Evolutionary conservation across 2,329 filamentous ascomycete species (phyloP), one percentile per base, ranked within the genome.

Genomic region (Dactylellina drechsleri): DNA sequence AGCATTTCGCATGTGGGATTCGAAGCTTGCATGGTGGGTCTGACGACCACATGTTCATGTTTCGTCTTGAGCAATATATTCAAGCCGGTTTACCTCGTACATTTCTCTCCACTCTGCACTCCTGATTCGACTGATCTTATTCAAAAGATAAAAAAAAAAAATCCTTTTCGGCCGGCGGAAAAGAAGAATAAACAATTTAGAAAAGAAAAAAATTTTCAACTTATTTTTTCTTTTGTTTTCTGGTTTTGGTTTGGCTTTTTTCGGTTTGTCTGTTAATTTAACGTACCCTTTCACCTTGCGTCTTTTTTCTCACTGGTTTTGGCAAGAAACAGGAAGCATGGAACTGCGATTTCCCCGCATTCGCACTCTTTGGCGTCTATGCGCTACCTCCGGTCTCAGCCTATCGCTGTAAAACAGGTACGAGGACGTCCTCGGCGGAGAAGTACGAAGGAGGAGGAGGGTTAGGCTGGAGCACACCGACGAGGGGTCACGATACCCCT

Each of bases 91-190:
- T 64, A 53, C 68, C 62, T 62, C 70, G 57, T 67, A 74, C 70
- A 58, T 61, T 52, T 13, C 57, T 62, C 71, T 75, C 71, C 71
- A 75, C 62, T 40, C 71, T 75, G 71, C 71, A 68, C 71, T 75
- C 58, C 64, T 75, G 71, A 75, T 75, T 75, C 64, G 71, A 75
- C 53, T 75, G 41, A 16, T 20, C 23, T 23, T 23, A 4, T 23
- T 23, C 23, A 4, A 23, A 23, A 23, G 23, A 23, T 23, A 23
- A 23, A 23, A 23, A 23, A 23, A 23, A 57, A 57, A 41, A 6
- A 18, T 12, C n/a, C 56, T 43, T 57, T 20, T 74, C 70, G 62
- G 62, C 52, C 40, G 56, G 49, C 18, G 56, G 64, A 65, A 64
- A 65, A 74, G 59, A 65, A 62, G 47, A 67, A 74, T 66, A 59